A percentile compares a stretch with the other conserved stretches of the same genome.
Conservation (phyloP, 2,329 filamentous ascomycete species). For the Blastomyces silverae region DNA sequence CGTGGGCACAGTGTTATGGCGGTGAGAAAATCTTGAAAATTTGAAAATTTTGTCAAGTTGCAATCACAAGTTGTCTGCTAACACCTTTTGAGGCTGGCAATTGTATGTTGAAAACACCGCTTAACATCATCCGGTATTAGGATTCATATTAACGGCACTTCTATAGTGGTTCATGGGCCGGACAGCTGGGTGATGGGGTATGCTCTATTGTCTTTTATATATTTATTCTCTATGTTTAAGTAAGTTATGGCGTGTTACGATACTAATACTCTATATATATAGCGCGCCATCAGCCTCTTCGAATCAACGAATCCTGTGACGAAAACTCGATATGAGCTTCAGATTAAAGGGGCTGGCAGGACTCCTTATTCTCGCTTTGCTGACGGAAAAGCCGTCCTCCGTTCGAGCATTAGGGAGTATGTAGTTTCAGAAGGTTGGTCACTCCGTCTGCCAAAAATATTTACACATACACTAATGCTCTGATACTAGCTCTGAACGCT, state of each 20-base stretch:
- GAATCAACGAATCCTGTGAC: constrained; percentile 72
- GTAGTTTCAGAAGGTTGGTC: constrained; percentile 72
- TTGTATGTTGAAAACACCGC: constrained; percentile 34
- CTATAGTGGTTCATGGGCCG: constrained; percentile 72
- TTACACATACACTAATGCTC: constrained; percentile 4
- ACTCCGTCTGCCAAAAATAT: neutral
- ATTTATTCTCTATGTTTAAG: neutral
- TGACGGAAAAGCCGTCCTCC: constrained; percentile 86
- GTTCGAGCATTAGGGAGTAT: constrained; percentile 91
- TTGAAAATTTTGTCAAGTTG: neutral
- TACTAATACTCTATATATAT: constrained; percentile 10
- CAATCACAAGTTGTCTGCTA: constrained; percentile 3
- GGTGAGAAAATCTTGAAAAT: constrained; percentile 41
- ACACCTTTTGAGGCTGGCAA: constrained; percentile 40
- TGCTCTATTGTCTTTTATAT: constrained; percentile 18
- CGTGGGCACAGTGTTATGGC: constrained; percentile 98
- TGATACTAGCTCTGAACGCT: constrained; percentile 57
- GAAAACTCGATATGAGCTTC: constrained; percentile 73
- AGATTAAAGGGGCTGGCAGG: constrained; percentile 86
- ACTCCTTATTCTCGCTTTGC: constrained; percentile 96
- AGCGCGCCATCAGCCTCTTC: constrained; percentile 84
- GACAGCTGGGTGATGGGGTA: constrained; percentile 83
- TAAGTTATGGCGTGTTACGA: neutral
- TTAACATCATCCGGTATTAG: neutral
- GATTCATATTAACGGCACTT: constrained; percentile 36